These are phyloP conservation scores for Colletotrichum filicis DNA, from an alignment of 2,329 filamentous ascomycete species.

Conservation along the genomic window DNA sequence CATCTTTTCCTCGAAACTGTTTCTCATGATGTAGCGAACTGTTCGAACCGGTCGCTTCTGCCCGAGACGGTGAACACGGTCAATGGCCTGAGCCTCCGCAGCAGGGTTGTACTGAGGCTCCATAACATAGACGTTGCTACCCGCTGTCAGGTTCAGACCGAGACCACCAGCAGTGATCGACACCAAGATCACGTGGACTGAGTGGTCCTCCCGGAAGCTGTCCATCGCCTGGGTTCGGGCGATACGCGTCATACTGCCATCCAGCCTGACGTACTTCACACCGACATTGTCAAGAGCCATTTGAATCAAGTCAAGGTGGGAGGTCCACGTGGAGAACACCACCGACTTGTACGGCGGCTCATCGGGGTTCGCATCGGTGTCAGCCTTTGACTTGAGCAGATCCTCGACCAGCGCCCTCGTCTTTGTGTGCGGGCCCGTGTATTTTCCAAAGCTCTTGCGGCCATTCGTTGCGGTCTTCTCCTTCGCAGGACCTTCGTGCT, in stretches of 20 bases:
- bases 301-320: constrained; percentile 92
- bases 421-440: constrained; percentile 91
- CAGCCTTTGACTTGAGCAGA: constrained; percentile 71
- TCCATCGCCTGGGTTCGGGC: constrained; percentile 82
- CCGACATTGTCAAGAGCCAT: constrained; percentile 76
- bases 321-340: constrained; percentile 96
- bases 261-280: constrained; percentile 82
- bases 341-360: constrained; percentile 90
- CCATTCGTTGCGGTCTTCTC: constrained; percentile 37
- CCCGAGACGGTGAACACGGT: constrained; percentile 90
- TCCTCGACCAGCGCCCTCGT: constrained; percentile 84
- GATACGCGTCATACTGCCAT: constrained; percentile 85
- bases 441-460: constrained; percentile 66
- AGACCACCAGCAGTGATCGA: constrained; percentile 93
- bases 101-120: constrained; percentile 98
- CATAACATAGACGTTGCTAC: constrained; percentile 93
- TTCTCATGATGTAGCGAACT: constrained; percentile 87
- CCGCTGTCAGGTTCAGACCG: constrained; percentile 89
- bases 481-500: constrained; percentile 64
- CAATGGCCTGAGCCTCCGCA: constrained; percentile 92
- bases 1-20: constrained; percentile 96
- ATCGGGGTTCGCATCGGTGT: constrained; percentile 69
- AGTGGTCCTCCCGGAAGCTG: constrained; percentile 77
- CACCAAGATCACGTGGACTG: constrained; percentile 84
- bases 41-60: constrained; percentile 92